Evolutionary conservation across 768 basidiomycete species (phyloP), one percentile per base, ranked within the genome.

Genomic region (Boletus tylopilopsis): DNA sequence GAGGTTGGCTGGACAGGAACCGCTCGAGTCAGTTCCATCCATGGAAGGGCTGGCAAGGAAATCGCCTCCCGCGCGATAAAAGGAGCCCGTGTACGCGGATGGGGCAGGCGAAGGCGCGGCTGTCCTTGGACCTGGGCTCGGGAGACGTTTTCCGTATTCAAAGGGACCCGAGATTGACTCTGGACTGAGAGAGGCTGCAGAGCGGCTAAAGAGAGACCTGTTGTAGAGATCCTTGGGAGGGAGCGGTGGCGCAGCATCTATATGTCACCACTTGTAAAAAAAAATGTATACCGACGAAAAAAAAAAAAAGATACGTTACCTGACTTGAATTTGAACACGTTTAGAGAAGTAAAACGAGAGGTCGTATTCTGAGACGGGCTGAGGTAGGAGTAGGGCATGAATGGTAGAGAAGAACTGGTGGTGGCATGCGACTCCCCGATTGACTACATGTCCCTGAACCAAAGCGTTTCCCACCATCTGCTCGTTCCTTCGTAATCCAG

Each of bases 151-250:
- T 32, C 33, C 46, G 34, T 44, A 43, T 3, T 63, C 60, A 24
- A 37, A 8, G 11, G 68, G 64, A 0, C 50, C 55, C 0, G 53
- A 57, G 16, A 11, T 6, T 0, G 60, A 59, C 0, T 57, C 57
- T 33, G 63, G 57, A 32, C 47, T 59, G 42, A 66, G 55, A 2
- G 74, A 71, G 22, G 76, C 59, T 45, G 79, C 65, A 2, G 79
- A 79, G 37, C 73, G 72, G 22, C 57, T 71, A 57, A 69, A 68
- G 56, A 74, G 51, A 11, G 71, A 66, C 44, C 54, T 70, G 56
- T 59, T 69, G 57, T 66, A 64, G 5, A 53, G 2, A 18, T 87
- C 85, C 66, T 87, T 87, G 34, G 84, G 84, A 0, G 85, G 85
- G 2, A 72, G 78, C 7, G 78, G 80, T 29, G 71, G 68, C 40